A percentile compares a stretch with the other conserved stretches of the same genome.
These are phyloP conservation scores for Vararia minispora DNA, from an alignment of 768 basidiomycete species.

Conservation along the genomic window DNA sequence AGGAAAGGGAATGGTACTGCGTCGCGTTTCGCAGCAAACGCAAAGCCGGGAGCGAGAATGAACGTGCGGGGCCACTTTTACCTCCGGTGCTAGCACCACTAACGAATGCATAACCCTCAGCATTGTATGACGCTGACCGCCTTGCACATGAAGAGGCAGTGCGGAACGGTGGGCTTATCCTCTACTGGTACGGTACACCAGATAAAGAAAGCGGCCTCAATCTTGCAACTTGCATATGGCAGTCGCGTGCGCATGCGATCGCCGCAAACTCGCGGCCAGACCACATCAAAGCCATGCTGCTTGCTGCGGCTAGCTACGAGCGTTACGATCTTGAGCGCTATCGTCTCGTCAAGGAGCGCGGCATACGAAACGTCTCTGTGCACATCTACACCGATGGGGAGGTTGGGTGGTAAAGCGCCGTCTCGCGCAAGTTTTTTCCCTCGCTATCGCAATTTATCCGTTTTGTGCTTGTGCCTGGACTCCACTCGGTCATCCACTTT, in stretches of 20 bases:
- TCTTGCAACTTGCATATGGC: slow-evolving; percentile 94
- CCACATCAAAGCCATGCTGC: slow-evolving; percentile 74
- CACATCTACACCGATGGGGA: slow-evolving; percentile 51
- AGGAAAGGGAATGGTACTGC: slow-evolving; percentile 84
- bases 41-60: slow-evolving; percentile 56
- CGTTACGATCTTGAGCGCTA: slow-evolving; percentile 70
- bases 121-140: slow-evolving; percentile 79
- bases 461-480: too few species aligned
- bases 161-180: slow-evolving; percentile 73
- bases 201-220: slow-evolving; percentile 68
- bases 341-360: slow-evolving; percentile 53
- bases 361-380: slow-evolving; percentile 44
- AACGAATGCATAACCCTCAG: slow-evolving; percentile 26
- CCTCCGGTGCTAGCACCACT: neutral
- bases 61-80: slow-evolving; percentile 31
- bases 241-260: slow-evolving; percentile 73
- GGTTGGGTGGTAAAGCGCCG: slow-evolving; percentile 47
- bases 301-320: slow-evolving; percentile 71
- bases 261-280: slow-evolving; percentile 71
- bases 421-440: neutral
- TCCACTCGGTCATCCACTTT: too few species aligned
- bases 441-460: too few species aligned
- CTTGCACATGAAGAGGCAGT: slow-evolving; percentile 91
- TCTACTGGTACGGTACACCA: slow-evolving; percentile 94
- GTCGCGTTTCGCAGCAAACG: slow-evolving; percentile 83